Conservation (phyloP, 179 eudicot genomes). For the Drosera spatulata region DNA sequence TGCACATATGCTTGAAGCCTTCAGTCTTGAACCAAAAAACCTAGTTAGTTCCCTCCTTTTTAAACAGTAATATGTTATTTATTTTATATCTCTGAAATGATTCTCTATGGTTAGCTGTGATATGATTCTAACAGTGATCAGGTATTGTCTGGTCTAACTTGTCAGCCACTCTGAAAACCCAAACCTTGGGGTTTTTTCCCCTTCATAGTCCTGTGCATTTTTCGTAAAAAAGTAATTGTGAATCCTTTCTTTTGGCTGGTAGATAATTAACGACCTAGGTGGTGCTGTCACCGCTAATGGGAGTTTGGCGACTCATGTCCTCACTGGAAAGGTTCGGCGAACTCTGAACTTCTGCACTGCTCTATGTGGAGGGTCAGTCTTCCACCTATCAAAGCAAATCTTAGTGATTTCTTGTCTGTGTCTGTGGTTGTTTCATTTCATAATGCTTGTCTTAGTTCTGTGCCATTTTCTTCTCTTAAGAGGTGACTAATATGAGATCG, state of each 20-base stretch:
- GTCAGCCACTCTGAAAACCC: no score
- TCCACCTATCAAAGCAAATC: no score
- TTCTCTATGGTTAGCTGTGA: not conserved
- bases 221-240: conserved; percentile 5
- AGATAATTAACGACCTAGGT: conserved; percentile 72
- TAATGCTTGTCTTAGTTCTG: no score
- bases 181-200: not conserved
- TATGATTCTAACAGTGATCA: not conserved
- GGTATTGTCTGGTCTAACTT: not conserved
- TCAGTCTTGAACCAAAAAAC: not conserved
- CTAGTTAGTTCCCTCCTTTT: not conserved
- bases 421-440: no score
- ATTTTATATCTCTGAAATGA: not conserved
- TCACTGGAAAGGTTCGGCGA: no score
- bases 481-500: no score
- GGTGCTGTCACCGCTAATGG: conserved; percentile 68
- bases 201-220: not conserved
- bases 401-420: no score
- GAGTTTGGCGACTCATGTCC: conserved; percentile 3
- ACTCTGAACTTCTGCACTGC: no score
- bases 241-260: conserved; percentile 10
- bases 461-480: no score
- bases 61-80: no score
- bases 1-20: not conserved
- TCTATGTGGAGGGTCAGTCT: no score